Conservation (phyloP, 345 rosid species). For the Pugionium cornutum region DNA sequence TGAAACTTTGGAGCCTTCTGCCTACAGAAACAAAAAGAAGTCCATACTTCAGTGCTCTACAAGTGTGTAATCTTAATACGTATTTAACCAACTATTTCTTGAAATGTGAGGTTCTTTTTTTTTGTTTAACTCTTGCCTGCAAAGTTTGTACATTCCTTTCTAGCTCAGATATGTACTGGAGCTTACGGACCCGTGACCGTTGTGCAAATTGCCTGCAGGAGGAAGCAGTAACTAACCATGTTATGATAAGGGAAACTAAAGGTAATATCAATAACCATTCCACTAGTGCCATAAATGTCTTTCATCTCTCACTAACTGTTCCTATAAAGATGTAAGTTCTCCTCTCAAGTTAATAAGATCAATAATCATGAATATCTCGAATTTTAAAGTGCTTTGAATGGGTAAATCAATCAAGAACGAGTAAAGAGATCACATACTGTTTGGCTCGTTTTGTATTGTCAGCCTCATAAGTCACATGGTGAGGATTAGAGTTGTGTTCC, state of each 20-base stretch:
- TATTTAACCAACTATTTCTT: background rate
- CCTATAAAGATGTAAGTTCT: background rate
- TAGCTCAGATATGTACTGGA: constrained; percentile 97
- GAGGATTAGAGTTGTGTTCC: constrained; percentile 46
- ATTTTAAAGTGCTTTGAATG: background rate
- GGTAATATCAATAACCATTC: background rate
- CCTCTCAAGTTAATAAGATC: background rate
- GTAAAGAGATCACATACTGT: constrained; percentile 65
- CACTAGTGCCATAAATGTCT: background rate
- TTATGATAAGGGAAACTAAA: constrained; percentile 21
- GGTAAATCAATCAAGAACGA: constrained; percentile 18
- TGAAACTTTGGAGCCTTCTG: constrained; percentile 75
- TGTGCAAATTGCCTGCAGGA: constrained; percentile 94
- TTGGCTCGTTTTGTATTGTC: constrained; percentile 75
- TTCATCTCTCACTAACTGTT: too few relatives aligned
- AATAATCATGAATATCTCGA: background rate
- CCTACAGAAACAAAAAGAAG: constrained; percentile 44
- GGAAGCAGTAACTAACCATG: background rate
- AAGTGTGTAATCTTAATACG: too few relatives aligned
- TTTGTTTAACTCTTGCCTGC: constrained; percentile 53
- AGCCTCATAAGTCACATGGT: constrained; percentile 53
- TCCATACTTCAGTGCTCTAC: background rate
- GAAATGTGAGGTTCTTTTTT: background rate
- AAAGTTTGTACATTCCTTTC: constrained; percentile 96
- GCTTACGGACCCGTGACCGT: constrained; percentile 95